Conservation (phyloP, 495 filamentous ascomycete species). For the Bryoglossum gracile region DNA sequence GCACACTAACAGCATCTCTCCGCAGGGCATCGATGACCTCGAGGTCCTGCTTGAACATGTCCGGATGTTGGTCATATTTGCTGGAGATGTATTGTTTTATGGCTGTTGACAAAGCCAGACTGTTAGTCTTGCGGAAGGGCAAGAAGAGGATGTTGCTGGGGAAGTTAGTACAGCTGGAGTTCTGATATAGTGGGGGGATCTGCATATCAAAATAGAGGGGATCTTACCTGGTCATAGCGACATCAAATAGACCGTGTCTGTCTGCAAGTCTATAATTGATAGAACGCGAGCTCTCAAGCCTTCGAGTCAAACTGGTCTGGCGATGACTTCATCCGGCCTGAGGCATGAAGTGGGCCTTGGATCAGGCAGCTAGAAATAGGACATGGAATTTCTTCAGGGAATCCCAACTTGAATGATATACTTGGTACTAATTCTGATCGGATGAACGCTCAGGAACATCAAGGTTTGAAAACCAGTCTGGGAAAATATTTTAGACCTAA, state of each 20-base stretch:
- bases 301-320: background rate
- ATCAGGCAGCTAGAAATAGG: no score
- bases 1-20: constrained; percentile 73
- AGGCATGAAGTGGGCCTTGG: background rate
- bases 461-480: no score
- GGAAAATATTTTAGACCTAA: no score
- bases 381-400: no score
- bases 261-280: background rate
- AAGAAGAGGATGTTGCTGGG: constrained; percentile 47
- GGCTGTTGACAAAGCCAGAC: constrained; percentile 66
- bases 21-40: constrained; percentile 78
- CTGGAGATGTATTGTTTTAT: constrained; percentile 95
- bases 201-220: no score
- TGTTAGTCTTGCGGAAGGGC: constrained; percentile 79
- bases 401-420: no score
- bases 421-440: no score
- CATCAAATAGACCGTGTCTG: background rate
- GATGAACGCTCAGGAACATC: no score
- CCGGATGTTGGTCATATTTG: constrained; percentile 98
- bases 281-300: background rate
- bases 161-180: no score
- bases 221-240: constrained; percentile 11
- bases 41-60: constrained; percentile 91
- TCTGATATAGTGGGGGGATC: no score
- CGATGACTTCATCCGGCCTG: constrained; percentile 11